Percentiles rank a stretch among this genome's conserved stretches.
phyloP scores from a whole-genome alignment of 176 grass and related monocot genomes.

The Avena insularis region DNA sequence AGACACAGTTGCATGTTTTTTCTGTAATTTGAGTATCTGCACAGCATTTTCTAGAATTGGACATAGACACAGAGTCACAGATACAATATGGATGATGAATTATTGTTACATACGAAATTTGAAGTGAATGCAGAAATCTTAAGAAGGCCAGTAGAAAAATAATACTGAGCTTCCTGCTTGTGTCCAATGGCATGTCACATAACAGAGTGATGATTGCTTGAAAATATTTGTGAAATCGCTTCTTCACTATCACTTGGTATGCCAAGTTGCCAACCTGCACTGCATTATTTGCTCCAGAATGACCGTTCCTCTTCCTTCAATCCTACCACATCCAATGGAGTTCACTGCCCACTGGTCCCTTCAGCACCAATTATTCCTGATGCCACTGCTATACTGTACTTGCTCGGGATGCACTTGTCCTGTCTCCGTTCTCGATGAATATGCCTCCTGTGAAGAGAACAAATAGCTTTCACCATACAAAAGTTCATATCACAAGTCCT shows the following conservation, averaged over 20 bases:
- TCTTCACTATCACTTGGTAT: neutral
- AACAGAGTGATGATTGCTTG: neutral
- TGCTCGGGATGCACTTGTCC: neutral
- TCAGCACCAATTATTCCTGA: neutral
- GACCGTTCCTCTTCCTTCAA: neutral
- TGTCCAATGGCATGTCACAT: neutral
- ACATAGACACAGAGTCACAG: conserved; percentile 21
- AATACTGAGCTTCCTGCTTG: conserved; percentile 22
- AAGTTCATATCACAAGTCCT: neutral
- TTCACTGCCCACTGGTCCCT: neutral
- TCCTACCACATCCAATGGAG: neutral
- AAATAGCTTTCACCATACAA: conserved; percentile 1
- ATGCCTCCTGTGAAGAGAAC: conserved; percentile 13
- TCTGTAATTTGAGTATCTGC: conserved; percentile 31
- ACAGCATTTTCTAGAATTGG: conserved; percentile 22
- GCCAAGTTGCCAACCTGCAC: neutral
- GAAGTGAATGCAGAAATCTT: neutral
- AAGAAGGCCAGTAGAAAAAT: conserved; percentile 30
- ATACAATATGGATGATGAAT: neutral
- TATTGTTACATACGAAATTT: conserved; percentile 1
- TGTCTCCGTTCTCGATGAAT: conserved; percentile 32
- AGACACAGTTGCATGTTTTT: neutral
- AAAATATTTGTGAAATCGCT: conserved; percentile 6
- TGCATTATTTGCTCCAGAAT: conserved; percentile 30
- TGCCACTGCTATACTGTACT: neutral